Percentiles rank a stretch among this genome's conserved stretches.
Conservation (phyloP, 2,329 filamentous ascomycete species). For the Epichloe baconii region DNA sequence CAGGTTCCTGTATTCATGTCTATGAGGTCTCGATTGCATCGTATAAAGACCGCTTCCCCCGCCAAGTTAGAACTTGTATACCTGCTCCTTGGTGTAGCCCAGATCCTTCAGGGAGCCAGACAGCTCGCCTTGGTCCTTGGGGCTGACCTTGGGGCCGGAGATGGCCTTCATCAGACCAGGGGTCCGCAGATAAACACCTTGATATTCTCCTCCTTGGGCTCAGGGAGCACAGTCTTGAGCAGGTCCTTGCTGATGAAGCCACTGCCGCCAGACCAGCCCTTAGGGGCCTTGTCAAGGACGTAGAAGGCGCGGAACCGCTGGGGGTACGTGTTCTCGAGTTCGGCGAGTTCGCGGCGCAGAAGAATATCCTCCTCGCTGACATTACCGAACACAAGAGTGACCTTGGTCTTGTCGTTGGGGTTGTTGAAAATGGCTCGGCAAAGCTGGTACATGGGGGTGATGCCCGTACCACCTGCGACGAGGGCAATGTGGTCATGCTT, state of each 20-base stretch:
- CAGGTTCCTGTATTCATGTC: too few species aligned
- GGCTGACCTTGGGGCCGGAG: conserved; percentile 78
- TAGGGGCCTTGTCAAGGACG: conserved; percentile 71
- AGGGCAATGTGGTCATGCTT: conserved; percentile 84
- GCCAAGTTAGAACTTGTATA: conserved; percentile 70
- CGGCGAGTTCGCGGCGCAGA: conserved; percentile 68
- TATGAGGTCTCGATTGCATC: too few species aligned
- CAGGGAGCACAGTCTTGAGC: conserved; percentile 86
- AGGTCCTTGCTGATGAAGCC: conserved; percentile 84
- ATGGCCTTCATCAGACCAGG: conserved; percentile 89
- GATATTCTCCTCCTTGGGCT: conserved; percentile 82
- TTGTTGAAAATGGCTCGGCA: conserved; percentile 87
- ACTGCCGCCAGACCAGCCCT: conserved; percentile 62
- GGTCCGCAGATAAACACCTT: conserved; percentile 96
- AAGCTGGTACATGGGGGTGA: conserved; percentile 97
- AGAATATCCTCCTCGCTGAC: conserved; percentile 82
- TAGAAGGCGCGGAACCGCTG: conserved; percentile 94
- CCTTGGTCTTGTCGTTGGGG: conserved; percentile 92
- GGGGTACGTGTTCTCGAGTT: conserved; percentile 90
- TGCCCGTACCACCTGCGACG: conserved; percentile 90
- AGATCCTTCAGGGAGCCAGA: conserved; percentile 70
- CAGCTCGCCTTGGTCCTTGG: conserved; percentile 89
- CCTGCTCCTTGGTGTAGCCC: conserved; percentile 59
- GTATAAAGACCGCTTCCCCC: background rate
- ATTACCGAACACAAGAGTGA: conserved; percentile 91